These are phyloP conservation scores for Naganishia friedmannii DNA, from an alignment of 768 basidiomycete species.

Conservation along the genomic window DNA sequence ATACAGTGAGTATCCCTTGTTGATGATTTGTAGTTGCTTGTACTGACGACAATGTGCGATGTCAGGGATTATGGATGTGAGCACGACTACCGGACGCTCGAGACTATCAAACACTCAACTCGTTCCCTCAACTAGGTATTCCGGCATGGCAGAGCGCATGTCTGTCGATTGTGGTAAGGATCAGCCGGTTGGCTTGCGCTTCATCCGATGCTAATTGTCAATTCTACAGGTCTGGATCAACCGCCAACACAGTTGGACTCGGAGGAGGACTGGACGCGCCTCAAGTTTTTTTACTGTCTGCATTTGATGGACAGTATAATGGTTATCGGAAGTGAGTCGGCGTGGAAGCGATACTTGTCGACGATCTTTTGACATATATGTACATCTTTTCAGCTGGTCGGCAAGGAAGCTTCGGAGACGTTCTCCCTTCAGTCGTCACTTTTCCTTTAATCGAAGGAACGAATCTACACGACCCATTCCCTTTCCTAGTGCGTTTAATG, in stretches of 20 bases:
- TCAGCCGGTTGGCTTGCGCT: neutral
- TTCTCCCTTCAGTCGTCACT: neutral
- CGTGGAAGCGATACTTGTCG: neutral
- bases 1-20: conserved; percentile 21
- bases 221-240: conserved; percentile 22
- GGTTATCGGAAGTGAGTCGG: conserved; percentile 34
- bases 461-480: conserved; percentile 32
- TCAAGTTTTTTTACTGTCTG: conserved; percentile 22
- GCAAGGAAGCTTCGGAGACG: conserved; percentile 23
- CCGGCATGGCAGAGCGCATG: conserved; percentile 35
- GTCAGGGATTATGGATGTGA: conserved; percentile 36
- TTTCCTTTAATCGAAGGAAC: conserved; percentile 16
- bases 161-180: conserved; percentile 34
- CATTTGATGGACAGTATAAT: conserved; percentile 33
- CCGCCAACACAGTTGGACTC: conserved; percentile 1
- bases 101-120: neutral
- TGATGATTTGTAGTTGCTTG: neutral
- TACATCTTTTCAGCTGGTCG: conserved; percentile 30
- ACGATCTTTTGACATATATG: neutral
- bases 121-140: conserved; percentile 24
- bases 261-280: conserved; percentile 16
- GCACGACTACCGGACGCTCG: neutral
- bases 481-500: conserved; percentile 27
- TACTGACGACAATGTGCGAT: neutral
- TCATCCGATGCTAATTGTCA: neutral